Evolutionary conservation across 2,329 filamentous ascomycete genomes (phyloP).

Genomic region (Fusarium buxicola): DNA sequence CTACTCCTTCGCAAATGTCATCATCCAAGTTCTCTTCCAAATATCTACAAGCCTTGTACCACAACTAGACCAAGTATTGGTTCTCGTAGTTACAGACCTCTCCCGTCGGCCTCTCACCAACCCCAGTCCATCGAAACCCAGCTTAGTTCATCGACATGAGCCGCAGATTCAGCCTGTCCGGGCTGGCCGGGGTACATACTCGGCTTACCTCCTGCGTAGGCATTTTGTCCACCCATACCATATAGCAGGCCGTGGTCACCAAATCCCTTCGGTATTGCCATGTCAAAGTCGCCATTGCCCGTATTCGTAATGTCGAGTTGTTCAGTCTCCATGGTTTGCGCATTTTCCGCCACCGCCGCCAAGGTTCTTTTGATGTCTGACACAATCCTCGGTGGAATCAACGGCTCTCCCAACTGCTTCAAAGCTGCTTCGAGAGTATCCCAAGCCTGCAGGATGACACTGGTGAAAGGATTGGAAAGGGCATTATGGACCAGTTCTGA

Average conservation of each 20-base stretch:
- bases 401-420: background rate
- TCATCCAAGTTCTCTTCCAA: too few relatives aligned
- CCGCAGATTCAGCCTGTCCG: too few relatives aligned
- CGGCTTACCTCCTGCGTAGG: background rate
- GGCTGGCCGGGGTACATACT: background rate
- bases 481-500: background rate
- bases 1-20: too few relatives aligned
- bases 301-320: background rate
- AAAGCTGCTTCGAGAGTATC: background rate
- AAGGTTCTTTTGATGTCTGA: background rate
- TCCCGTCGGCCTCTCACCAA: too few relatives aligned
- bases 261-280: background rate
- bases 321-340: background rate
- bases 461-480: background rate
- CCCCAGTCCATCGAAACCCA: too few relatives aligned
- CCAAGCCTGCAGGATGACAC: conserved; percentile 3
- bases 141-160: too few relatives aligned
- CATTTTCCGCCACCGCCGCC: background rate
- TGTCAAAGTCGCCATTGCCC: background rate
- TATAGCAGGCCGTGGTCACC: background rate
- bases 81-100: too few relatives aligned
- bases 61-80: too few relatives aligned
- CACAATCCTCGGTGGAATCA: background rate
- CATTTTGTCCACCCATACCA: background rate
- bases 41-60: too few relatives aligned